These are phyloP conservation scores for Eragrostis nindensis DNA, from an alignment of 176 grass and related monocot genomes.

Conservation along the genomic window DNA sequence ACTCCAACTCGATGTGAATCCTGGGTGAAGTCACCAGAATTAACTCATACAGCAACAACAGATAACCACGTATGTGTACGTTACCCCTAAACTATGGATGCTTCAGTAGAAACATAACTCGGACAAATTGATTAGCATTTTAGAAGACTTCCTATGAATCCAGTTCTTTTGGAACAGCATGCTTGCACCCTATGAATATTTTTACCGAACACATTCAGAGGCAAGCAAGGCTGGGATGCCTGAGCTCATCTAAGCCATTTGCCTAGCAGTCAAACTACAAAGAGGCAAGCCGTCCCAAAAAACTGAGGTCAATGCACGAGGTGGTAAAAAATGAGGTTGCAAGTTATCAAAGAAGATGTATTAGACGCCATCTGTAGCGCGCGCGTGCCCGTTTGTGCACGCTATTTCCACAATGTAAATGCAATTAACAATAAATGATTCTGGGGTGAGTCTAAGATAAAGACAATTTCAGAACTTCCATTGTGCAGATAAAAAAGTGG, in stretches of 20 bases:
- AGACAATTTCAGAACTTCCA: constrained; percentile 3
- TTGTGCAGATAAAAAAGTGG: constrained; percentile 2
- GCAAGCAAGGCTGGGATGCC: not conserved
- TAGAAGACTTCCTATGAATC: not conserved
- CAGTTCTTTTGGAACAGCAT: constrained; percentile 3
- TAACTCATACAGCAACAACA: not conserved
- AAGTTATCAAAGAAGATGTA: not conserved
- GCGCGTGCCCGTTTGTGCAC: too few relatives aligned
- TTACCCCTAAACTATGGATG: not conserved
- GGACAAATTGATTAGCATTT: not conserved
- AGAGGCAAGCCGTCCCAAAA: not conserved
- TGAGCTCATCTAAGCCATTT: not conserved
- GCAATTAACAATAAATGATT: not conserved
- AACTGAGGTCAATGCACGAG: not conserved
- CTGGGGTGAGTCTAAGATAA: not conserved
- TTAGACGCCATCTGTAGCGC: too few relatives aligned
- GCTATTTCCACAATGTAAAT: constrained; percentile 2
- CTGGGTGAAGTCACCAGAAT: not conserved
- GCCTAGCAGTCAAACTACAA: not conserved
- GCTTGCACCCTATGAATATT: not conserved
- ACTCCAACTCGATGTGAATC: not conserved
- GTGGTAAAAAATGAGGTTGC: not conserved
- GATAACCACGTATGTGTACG: not conserved
- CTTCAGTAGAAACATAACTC: not conserved
- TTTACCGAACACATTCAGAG: not conserved